Base-by-base conservation (phyloP, 2,329 filamentous ascomycete genomes). In the Coniochaeta prunicola region DNA sequence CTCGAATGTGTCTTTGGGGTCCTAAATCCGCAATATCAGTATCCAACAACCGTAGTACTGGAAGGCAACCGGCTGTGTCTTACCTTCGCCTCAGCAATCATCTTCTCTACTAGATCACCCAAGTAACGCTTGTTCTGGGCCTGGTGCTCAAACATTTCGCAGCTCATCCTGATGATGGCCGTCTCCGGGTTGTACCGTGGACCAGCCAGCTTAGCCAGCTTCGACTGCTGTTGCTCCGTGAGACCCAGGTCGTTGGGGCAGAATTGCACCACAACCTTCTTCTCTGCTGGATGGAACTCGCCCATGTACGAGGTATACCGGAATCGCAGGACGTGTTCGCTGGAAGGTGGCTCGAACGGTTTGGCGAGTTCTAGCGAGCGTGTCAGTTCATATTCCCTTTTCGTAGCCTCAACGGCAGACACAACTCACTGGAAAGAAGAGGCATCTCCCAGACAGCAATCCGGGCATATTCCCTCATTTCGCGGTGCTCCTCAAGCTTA, bases 51-150 rank as follows among this genome's bases (percentile, higher is more conserved):
- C n/a, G n/a, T n/a, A n/a, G n/a, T n/a, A n/a, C n/a, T n/a, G n/a
- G n/a, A n/a, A n/a, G n/a, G n/a, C 9, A 17, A 55, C 13, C 6
- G 34, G 26, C 2, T 42, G 12, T 24, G 12, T 8, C 2, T 53
- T 73, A 83, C 83, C 77, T 86, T 90, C 60, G 92, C 91, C 69
- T 91, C 86, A 7, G 77, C 78, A 60, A 99, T 76, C 64, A 99
- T 76, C 56, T 80, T 83, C 63, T 88, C 80, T 56, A 97, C 83
- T 55, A 91, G 74, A 67, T 96, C 91, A 57, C 86, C 88, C 24
- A 99, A 80, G 71, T 94, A 94, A n/a, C 91, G 86, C 81, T 97
- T 99, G 79, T 99, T 99, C 77, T 97, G 92, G 19, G 92, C 91
- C 70, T 91, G 89, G 58, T 92, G 90, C 70, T 91, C 86, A 72